Evolutionary conservation across 2,329 filamentous ascomycete genomes (phyloP), one percentile per base, ranked within the genome.

Genomic region (Alternaria metachromatica): DNA sequence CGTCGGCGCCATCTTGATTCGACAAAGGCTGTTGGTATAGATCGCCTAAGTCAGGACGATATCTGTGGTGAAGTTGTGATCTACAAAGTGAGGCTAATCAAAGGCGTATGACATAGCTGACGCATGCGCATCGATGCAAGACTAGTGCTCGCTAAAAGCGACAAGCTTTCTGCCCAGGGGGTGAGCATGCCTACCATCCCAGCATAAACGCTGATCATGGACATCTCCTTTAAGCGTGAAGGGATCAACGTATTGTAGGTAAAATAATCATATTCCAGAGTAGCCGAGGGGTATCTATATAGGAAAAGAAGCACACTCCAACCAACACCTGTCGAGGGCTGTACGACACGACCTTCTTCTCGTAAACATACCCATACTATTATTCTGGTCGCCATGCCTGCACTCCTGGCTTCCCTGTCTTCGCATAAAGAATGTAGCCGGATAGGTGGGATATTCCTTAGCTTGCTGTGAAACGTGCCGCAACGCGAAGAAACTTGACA

Each of bases 1-100:
- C 9, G 80, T 76, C 6, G 81, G 79, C 10, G 82, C 79, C 83
- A 84, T 84, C 9, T 48, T 10, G 20, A 41, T 53, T 7, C 9
- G 1, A 25, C 11, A 6, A 41, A 41, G 15, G 25, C 5, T 37
- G 20, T 41, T n/a, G 30, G 25, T 20, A 28, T 6, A 48, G 13
- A 13, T 55, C 37, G 2, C 21, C 13, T 1, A 20, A 8, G 5
- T 55, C 25, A 44, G 12, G 10, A 25, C 5, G 30, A 37, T 48
- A 2, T 30, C 20, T 58, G 54, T 30, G n/a, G 26, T 50, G 33
- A 41, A 15, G 21, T 45, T 12, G 23, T 10, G 30, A n/a, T 41
- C 20, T 23, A 23, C 43, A n/a, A 23, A 43, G 43, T 53, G 23
- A 55, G 30, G 18, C 46, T 51, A 43, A 53, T 54, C 53, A 46